Evolutionary conservation across 306 rosid species (phyloP), one percentile per base, ranked within the genome.

Genomic region (Quercus variabilis): DNA sequence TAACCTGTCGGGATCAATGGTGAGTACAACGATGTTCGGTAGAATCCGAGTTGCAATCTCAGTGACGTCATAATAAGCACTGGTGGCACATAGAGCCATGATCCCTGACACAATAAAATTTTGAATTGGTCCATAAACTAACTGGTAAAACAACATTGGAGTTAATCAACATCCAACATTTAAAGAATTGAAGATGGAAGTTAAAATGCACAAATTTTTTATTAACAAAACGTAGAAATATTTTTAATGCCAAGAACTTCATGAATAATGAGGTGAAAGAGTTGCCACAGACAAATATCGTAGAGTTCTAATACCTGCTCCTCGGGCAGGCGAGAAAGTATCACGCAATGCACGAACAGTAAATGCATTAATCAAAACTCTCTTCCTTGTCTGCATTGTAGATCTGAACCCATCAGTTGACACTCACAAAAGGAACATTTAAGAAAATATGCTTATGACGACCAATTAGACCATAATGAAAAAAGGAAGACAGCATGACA

Each of bases 271-370:
- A 35, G 57, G 52, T 14, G 57, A 78, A 71, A 63, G 58, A 81
- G 17, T 7, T 68, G 49, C 13, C 28, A 12, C 6, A 21, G 13
- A 71, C 23, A 71, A 65, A 71, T 4, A 51, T 21, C 70, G 21
- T 72, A 79, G 72, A 68, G 74, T 69, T 86, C 46, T 54, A 55
- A 78, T 91, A 95, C 99, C 99, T 88, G 99, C 99, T 87, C 92
- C 98, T 78, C 99, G 89, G 71, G 98, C 98, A 67, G 98, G 99
- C 52, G 98, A 88, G 78, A 96, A 96, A 79, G 93, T 93, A 81
- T 96, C 99, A 46, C 98, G 99, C 79, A 96, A 82, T 71, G 99
- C 99, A 83, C 99, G 99, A 80, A 89, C 98, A 2, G 99, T 96
- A 88, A 96, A 96, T 69, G 99, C 99, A 86, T 96, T 96, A 75